Conservation (phyloP, 106 monocot genomes). For the Acorus gramineus region DNA sequence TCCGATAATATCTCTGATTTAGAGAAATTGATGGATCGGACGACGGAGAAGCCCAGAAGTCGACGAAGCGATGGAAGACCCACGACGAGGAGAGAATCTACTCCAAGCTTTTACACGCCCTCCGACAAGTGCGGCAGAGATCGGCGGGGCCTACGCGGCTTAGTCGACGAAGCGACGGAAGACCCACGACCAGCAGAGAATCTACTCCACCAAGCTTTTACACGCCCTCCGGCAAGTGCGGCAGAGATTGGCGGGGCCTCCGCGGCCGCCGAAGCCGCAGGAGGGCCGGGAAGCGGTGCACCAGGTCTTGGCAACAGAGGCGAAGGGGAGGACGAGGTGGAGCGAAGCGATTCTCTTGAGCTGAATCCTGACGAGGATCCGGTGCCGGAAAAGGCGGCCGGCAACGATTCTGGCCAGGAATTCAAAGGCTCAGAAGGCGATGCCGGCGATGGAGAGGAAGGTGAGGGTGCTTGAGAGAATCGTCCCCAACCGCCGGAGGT, state of each 20-base stretch:
- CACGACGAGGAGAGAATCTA: slow-evolving; percentile 14
- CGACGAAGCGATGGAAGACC: slow-evolving; percentile 22
- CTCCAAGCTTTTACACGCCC: slow-evolving; percentile 17
- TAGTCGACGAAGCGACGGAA: too few species aligned
- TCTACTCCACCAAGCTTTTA: slow-evolving; percentile 18
- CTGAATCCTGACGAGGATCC: too few species aligned
- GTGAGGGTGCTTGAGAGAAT: too few species aligned
- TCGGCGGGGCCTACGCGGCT: background rate
- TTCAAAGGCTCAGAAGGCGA: too few species aligned
- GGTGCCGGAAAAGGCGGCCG: too few species aligned
- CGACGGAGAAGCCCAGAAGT: too few species aligned
- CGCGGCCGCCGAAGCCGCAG: background rate
- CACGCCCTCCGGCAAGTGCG: slow-evolving; percentile 19
- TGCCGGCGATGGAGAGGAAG: too few species aligned
- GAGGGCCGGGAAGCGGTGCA: slow-evolving; percentile 18
- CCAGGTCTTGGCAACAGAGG: slow-evolving; percentile 14
- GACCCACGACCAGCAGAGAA: slow-evolving; percentile 11
- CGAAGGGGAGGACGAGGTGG: slow-evolving; percentile 19
- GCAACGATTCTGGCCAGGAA: too few species aligned
- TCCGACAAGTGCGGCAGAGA: slow-evolving; percentile 11
- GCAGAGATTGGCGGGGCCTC: background rate
- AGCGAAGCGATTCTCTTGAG: slow-evolving; percentile 35
- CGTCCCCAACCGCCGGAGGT: too few species aligned
- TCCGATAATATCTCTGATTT: too few species aligned
- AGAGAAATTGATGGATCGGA: too few species aligned